These are phyloP conservation scores for Hordeum marinum DNA, from an alignment of 176 grass and related monocot genomes.

Conservation along the genomic window DNA sequence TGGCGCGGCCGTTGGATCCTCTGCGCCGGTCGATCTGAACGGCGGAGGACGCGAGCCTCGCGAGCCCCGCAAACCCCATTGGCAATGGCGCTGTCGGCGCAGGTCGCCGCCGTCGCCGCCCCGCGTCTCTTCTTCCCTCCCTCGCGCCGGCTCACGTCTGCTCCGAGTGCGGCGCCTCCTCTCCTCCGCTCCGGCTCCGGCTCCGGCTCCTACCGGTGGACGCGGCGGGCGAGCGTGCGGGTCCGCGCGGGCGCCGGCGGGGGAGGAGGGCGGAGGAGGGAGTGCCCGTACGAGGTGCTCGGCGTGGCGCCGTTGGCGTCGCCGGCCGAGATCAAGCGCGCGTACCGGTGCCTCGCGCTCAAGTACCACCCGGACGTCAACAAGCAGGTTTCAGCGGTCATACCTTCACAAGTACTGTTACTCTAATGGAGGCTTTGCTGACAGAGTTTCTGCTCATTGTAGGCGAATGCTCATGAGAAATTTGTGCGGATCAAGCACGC, in stretches of 20 bases:
- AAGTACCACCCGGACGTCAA: slow-evolving; percentile 85
- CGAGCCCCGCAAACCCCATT: not conserved
- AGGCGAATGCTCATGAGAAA: slow-evolving; percentile 71
- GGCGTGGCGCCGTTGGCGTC: slow-evolving; percentile 65
- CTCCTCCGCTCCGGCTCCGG: not conserved
- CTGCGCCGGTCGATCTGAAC: slow-evolving; percentile 7
- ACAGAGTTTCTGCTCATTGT: not conserved
- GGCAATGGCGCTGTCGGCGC: slow-evolving; percentile 28
- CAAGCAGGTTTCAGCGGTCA: slow-evolving; percentile 43
- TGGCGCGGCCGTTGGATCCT: slow-evolving; percentile 7
- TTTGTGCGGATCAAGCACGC: slow-evolving; percentile 94
- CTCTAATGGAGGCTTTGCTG: too few species aligned
- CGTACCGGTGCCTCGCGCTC: slow-evolving; percentile 79
- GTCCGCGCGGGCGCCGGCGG: slow-evolving; percentile 4
- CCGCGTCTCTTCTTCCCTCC: not conserved
- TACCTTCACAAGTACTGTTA: too few species aligned
- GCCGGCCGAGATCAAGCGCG: slow-evolving; percentile 71
- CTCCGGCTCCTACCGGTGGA: not conserved
- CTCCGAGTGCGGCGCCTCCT: not conserved
- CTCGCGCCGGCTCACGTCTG: not conserved
- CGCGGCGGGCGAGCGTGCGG: slow-evolving; percentile 6
- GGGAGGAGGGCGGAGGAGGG: slow-evolving; percentile 12
- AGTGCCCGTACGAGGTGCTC: slow-evolving; percentile 70
- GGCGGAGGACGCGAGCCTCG: not conserved
- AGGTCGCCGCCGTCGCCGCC: slow-evolving; percentile 2